These are phyloP conservation scores for Colletotrichum sp. DNA, from an alignment of 2,329 filamentous ascomycete species.

Conservation along the genomic window DNA sequence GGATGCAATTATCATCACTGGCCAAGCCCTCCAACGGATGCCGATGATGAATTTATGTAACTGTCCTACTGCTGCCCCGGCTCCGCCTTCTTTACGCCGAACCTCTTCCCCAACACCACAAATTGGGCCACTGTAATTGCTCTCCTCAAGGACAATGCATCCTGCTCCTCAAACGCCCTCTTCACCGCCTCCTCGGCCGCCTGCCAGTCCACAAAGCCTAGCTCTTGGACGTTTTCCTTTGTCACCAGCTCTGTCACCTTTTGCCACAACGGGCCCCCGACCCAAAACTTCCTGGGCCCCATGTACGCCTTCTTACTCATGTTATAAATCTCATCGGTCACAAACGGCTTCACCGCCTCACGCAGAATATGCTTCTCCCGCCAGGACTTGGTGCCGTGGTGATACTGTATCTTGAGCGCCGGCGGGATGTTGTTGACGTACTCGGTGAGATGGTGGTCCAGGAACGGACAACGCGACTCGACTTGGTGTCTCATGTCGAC, in stretches of 20 bases:
- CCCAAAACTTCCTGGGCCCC: not conserved
- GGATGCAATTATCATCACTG: no score
- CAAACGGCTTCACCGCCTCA: conserved; percentile 36
- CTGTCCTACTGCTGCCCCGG: no score
- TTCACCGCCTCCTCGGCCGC: not conserved
- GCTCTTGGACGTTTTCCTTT: not conserved
- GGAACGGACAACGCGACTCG: conserved; percentile 37
- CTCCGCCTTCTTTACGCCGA: not conserved
- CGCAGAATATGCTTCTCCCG: conserved; percentile 56
- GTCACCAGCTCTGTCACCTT: not conserved
- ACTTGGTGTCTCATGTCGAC: conserved; percentile 38
- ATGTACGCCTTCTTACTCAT: conserved; percentile 42
- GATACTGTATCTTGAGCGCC: not conserved
- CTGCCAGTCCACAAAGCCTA: not conserved
- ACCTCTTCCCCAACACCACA: not conserved
- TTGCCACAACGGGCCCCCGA: not conserved
- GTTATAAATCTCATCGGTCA: conserved; percentile 54
- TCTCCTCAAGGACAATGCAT: not conserved
- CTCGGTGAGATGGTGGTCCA: conserved; percentile 34
- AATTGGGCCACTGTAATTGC: not conserved
- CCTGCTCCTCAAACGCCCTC: not conserved
- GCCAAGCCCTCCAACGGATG: no score
- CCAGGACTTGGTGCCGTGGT: conserved; percentile 22
- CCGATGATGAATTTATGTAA: no score
- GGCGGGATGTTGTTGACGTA: conserved; percentile 21